phyloP scores from a whole-genome alignment of 23 red algal species.

The Cyanidiococcus yangmingshanensis region DNA sequence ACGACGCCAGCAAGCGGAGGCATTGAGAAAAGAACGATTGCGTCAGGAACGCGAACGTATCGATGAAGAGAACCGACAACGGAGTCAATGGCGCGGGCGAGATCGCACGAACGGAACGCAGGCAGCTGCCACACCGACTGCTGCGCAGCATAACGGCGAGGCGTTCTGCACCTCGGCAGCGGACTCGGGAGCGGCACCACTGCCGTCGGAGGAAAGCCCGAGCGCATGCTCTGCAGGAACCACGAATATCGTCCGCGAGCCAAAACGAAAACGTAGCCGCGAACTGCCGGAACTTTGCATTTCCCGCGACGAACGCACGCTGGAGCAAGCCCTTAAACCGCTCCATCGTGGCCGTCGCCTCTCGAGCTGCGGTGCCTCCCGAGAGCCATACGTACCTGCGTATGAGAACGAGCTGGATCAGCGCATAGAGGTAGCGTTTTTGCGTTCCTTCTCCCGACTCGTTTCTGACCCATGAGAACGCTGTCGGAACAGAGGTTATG shows the following conservation, averaged over 20 bases:
- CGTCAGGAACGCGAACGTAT: not conserved
- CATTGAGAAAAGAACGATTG: not conserved
- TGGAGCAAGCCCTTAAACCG: too few relatives aligned
- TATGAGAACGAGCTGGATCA: not conserved
- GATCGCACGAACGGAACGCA: not conserved
- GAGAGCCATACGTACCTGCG: too few relatives aligned
- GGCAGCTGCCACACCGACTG: not conserved
- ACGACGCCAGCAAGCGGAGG: not conserved
- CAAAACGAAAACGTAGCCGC: not conserved
- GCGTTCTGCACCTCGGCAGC: not conserved
- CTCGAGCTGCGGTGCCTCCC: too few relatives aligned
- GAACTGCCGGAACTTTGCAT: too few relatives aligned
- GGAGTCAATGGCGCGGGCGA: not conserved
- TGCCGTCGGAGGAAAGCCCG: not conserved
- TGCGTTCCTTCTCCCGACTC: not conserved
- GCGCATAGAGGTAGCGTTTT: not conserved
- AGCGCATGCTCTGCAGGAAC: not conserved
- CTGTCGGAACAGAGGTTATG: not conserved
- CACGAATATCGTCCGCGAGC: not conserved
- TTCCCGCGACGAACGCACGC: too few relatives aligned
- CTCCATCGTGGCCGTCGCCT: too few relatives aligned
- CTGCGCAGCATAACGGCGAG: not conserved
- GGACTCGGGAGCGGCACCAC: not conserved
- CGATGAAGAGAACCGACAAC: not conserved
- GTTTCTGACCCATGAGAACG: constrained; percentile 8